A percentile compares a stretch with the other conserved stretches of the same genome.
These are phyloP conservation scores for Phylloporus sp. DNA, from an alignment of 1,284 basidiomycete genomes.

Conservation along the genomic window DNA sequence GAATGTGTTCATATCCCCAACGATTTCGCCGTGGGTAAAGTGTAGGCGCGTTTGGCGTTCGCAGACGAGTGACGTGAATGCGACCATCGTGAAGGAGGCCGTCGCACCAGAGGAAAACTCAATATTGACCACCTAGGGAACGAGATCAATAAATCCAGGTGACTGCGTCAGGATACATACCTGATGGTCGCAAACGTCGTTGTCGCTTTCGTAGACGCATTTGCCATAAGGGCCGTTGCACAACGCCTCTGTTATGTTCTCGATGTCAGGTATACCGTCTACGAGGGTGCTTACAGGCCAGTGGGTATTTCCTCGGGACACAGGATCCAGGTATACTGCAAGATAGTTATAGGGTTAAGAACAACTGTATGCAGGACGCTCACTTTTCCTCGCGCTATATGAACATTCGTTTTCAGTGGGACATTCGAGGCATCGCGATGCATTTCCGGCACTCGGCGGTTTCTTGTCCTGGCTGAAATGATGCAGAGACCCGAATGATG, in stretches of 20 bases:
- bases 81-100: conserved; percentile 84
- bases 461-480: conserved; percentile 80
- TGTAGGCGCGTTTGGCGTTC: conserved; percentile 78
- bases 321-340: conserved; percentile 73
- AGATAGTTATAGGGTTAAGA: conserved; percentile 5
- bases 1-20: conserved; percentile 79
- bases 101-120: conserved; percentile 80
- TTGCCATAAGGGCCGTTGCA: conserved; percentile 72
- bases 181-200: conserved; percentile 84
- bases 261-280: conserved; percentile 79
- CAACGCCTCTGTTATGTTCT: conserved; percentile 72
- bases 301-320: conserved; percentile 53
- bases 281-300: conserved; percentile 75
- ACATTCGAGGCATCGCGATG: conserved; percentile 76
- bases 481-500: conserved; percentile 82
- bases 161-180: conserved; percentile 21
- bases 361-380: conserved; percentile 18
- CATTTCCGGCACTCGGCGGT: conserved; percentile 66
- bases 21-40: conserved; percentile 81
- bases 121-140: conserved; percentile 72
- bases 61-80: conserved; percentile 71
- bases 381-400: conserved; percentile 86
- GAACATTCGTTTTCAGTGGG: conserved; percentile 71
- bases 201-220: conserved; percentile 83
- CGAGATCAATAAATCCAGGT: neutral